Conservation (phyloP, 257 asterid genomes). For the Solanum gracilifrons region DNA sequence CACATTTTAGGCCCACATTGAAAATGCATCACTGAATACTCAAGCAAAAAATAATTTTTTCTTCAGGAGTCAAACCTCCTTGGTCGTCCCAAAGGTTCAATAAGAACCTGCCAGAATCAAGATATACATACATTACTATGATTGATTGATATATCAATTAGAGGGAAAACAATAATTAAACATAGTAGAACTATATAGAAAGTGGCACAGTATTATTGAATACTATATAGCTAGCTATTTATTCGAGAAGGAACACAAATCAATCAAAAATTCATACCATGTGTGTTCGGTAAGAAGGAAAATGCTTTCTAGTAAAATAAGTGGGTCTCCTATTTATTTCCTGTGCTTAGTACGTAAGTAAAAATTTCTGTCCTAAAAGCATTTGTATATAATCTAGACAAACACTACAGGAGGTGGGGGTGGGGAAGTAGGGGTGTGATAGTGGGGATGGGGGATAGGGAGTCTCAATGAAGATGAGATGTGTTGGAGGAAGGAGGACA, state of each 20-base stretch:
- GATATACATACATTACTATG: neutral
- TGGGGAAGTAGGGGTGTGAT: neutral
- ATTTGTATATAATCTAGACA: neutral
- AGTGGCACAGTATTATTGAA: neutral
- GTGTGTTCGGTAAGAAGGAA: neutral
- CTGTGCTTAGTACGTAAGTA: neutral
- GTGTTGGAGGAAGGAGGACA: neutral
- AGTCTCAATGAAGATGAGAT: neutral
- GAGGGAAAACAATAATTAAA: neutral
- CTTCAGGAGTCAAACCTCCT: slow-evolving; percentile 17
- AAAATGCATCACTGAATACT: neutral
- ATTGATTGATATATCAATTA: neutral
- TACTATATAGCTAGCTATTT: neutral
- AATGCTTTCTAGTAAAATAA: neutral
- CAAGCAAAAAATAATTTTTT: neutral
- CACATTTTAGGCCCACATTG: neutral
- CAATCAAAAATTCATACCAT: neutral
- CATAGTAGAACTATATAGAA: neutral
- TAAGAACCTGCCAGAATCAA: slow-evolving; percentile 29
- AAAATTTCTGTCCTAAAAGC: neutral
- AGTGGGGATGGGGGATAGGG: neutral
- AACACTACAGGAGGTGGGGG: neutral
- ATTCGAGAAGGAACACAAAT: neutral
- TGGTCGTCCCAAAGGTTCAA: slow-evolving; percentile 46
- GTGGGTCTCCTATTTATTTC: neutral